Evolutionary conservation across 495 filamentous ascomycete species (phyloP), one percentile per base, ranked within the genome.

Genomic region (Oleoguttula mirabilis): DNA sequence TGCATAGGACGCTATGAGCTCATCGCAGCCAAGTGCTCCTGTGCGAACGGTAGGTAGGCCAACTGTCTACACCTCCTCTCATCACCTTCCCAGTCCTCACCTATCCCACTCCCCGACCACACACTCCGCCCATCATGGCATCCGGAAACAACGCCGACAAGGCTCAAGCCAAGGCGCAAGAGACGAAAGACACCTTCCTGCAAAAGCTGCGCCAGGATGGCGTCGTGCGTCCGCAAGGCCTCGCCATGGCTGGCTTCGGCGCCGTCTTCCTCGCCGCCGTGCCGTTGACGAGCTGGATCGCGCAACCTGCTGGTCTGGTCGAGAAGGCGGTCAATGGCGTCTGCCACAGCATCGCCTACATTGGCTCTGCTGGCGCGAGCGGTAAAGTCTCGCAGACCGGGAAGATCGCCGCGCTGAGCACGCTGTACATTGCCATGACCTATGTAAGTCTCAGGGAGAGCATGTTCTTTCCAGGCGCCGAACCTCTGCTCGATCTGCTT

Each of bases 241-340:
- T 46, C 23, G 34, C 43, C 10, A 32, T 40, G 27, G 43, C 34
- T 12, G 43, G 43, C 25, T 46, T 46, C 28, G 36, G 43, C 36
- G 43, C 24, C 25, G 6, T 46, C 23, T 46, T 46, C 36, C 30
- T 46, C 34, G 43, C 43, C 36, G 43, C 43, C 36, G 43, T 46
- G 10, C 43, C 43, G 3, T 16, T 46, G 23, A 46, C 43, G 10
- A 17, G 3, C 43, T 46, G 34, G 35, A 39, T 46, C 36, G 36
- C 43, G 4, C 43, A 46, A 34, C 25, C 34, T 15, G 6, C 27
- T 30, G 11, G 23, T 24, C 34, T 46, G 3, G 3, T 40, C 17
- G 43, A 46, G 19, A 32, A 27, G n/a, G 35, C 36, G n/a, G 36
- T 46, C 17, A 40, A 39, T 14, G 43, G 22, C 20, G 30, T 40